Evolutionary conservation across 306 rosid genomes (phyloP), one percentile per base, ranked within the genome.

Genomic region (Comarum palustre): DNA sequence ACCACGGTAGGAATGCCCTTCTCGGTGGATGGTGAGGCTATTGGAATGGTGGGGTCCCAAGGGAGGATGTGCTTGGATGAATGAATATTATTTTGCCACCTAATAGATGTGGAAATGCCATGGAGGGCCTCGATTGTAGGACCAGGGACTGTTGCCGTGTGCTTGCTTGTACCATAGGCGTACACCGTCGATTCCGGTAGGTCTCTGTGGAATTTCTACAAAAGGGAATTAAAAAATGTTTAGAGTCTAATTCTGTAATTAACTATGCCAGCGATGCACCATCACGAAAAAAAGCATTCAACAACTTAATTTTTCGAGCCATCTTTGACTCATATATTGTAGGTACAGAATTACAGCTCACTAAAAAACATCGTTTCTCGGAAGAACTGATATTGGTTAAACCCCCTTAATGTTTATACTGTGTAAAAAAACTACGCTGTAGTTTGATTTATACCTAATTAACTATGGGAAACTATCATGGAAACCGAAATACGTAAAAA

Each of bases 121-220:
- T 84, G 73, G 13, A 80, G 67, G 51, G 96, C 86, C 76, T 90
- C 94, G 20, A 92, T 90, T 9, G 94, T 88, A 20, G 97, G 97
- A 45, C 97, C 97, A 0, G 97, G 97, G 39, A 92, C 77, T 2
- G 94, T 86, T 51, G 97, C 96, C 2, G 22, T 36, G 15, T 7
- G 29, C 64, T 65, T 71, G 32, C 32, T 65, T 55, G 39, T n/a
- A 25, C 97, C 97, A 31, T 71, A 92, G 22, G 96, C 96, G 29
- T 83, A 92, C 19, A 88, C 96, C 0, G 85, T 79, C 1, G 97
- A 81, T 6, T 90, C 78, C 0, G 89, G 96, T 1, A 92, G 83
- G 68, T 92, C 94, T 55, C 85, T 76, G 69, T 92, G 97, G 76
- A 92, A 92, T 86, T 90, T 92, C 97, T 92, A 87, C 54, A 51